Evolutionary conservation across 345 rosid genomes (phyloP), one percentile per base, ranked within the genome.

Genomic region (Gossypium ekmanianum): DNA sequence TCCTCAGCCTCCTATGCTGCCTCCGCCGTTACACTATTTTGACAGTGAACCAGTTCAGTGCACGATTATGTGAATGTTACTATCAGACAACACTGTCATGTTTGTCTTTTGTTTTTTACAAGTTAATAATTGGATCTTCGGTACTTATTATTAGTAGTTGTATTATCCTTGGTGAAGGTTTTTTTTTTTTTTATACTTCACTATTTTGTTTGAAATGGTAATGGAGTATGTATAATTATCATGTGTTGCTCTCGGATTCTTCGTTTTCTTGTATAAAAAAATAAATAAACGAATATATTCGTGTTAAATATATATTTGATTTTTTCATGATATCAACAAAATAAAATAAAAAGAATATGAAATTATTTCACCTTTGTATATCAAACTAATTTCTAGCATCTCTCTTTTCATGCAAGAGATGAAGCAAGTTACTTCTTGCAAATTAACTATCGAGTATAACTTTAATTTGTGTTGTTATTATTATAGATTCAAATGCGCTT

Each of bases 181-280:
- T 63, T 63, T 45, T 45, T 44, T n/a, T 45, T 44, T 63, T 45
- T 44, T n/a, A 5, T 13, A 7, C 34, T 47, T 68, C 41, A 68
- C 41, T 13, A 6, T 47, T 41, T 64, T 64, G 68, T 64, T 45
- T 22, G 72, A 68, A 48, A 68, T 68, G 71, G 39, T 14, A 17
- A 52, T 17, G 50, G 50, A 45, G 50, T 45, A 45, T 9, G 1
- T 45, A 45, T 45, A 8, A 9, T 45, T 18, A 9, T 34, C 39
- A 34, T 34, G 39, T 9, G 6, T 6, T 10, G 3, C 11, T 9
- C 2, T 20, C 2, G 4, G 7, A 56, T 9, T 54, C 58, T 11
- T 47, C 13, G 9, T 47, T 11, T 47, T 9, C 13, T 9, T 11
- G 41, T 34, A 34, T 34, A 7, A 22, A 22, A 34, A 34, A 34